phyloP scores from a whole-genome alignment of 1,284 basidiomycete species.

The Papiliotrema flavescens region DNA sequence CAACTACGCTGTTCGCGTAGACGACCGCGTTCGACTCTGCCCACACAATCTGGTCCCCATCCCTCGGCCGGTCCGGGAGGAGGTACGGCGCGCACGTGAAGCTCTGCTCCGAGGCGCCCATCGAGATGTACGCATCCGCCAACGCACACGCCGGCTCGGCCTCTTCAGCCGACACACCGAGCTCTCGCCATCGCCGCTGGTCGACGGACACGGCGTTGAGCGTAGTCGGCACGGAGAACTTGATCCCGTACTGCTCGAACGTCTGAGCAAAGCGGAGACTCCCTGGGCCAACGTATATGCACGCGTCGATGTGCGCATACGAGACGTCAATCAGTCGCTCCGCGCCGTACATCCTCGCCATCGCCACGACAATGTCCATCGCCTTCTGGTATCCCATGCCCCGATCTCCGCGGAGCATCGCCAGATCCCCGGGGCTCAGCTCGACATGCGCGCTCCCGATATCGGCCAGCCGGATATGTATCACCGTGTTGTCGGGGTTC shows the following conservation, averaged over 20 bases:
- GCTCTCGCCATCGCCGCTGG: background rate
- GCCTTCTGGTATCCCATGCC: background rate
- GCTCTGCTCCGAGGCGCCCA: background rate
- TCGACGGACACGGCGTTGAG: constrained; percentile 1
- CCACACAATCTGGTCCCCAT: background rate
- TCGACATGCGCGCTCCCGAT: background rate
- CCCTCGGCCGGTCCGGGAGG: background rate
- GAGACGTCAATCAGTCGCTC: background rate
- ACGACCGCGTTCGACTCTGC: background rate
- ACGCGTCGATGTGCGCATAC: background rate
- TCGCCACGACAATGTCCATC: background rate
- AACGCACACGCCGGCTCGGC: background rate
- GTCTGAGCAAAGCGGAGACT: background rate
- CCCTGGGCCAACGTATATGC: background rate
- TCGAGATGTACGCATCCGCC: constrained; percentile 1
- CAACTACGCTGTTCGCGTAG: background rate
- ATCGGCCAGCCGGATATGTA: background rate
- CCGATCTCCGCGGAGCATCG: background rate
- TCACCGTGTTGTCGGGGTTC: background rate
- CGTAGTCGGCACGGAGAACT: background rate
- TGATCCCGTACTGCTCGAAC: background rate
- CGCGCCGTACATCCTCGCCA: constrained; percentile 3
- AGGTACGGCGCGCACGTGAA: constrained; percentile 1
- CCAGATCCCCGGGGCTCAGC: background rate
- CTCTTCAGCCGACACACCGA: background rate